These are phyloP conservation scores for Corinectria fuckeliana DNA, from an alignment of 2,329 filamentous ascomycete genomes.

Conservation along the genomic window DNA sequence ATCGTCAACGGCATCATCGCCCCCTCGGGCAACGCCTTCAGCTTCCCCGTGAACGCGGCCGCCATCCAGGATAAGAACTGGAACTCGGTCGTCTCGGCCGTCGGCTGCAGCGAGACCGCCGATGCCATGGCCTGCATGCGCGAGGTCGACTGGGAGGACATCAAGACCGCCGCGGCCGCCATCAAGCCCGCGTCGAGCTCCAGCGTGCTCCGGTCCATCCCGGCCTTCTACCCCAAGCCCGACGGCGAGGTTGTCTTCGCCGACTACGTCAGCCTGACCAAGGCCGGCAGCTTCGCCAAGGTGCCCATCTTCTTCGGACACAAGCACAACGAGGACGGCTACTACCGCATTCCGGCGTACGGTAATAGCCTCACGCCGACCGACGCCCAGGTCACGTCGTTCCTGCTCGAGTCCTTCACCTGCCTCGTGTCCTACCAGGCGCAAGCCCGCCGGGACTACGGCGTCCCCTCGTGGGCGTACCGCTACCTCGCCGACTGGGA, in stretches of 20 bases:
- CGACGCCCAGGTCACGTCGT: slow-evolving; percentile 44
- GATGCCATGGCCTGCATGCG: slow-evolving; percentile 48
- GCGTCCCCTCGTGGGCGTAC: slow-evolving; percentile 51
- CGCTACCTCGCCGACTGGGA: slow-evolving; percentile 58
- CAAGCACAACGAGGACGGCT: slow-evolving; percentile 55
- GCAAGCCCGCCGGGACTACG: slow-evolving; percentile 40
- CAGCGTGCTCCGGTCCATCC: slow-evolving; percentile 45
- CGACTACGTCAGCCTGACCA: slow-evolving; percentile 46
- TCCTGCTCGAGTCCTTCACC: slow-evolving; percentile 53
- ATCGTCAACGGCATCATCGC: slow-evolving; percentile 56
- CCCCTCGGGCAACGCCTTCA: slow-evolving; percentile 53
- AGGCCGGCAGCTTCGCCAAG: slow-evolving; percentile 46
- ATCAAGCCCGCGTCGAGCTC: slow-evolving; percentile 43
- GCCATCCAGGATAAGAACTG: slow-evolving; percentile 48
- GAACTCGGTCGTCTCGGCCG: slow-evolving; percentile 46
- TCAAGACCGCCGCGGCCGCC: slow-evolving; percentile 45
- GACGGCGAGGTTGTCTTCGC: slow-evolving; percentile 50
- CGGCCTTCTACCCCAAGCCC: slow-evolving; percentile 50
- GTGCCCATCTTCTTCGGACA: slow-evolving; percentile 51
- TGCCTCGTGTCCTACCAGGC: slow-evolving; percentile 52
- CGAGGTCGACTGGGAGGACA: slow-evolving; percentile 41
- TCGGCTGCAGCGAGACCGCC: slow-evolving; percentile 45
- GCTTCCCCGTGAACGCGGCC: slow-evolving; percentile 50
- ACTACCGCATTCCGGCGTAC: slow-evolving; percentile 54
- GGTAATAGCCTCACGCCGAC: slow-evolving; percentile 48